These are phyloP conservation scores for Fusarium napiforme DNA, from an alignment of 2,329 filamentous ascomycete species.

Conservation along the genomic window DNA sequence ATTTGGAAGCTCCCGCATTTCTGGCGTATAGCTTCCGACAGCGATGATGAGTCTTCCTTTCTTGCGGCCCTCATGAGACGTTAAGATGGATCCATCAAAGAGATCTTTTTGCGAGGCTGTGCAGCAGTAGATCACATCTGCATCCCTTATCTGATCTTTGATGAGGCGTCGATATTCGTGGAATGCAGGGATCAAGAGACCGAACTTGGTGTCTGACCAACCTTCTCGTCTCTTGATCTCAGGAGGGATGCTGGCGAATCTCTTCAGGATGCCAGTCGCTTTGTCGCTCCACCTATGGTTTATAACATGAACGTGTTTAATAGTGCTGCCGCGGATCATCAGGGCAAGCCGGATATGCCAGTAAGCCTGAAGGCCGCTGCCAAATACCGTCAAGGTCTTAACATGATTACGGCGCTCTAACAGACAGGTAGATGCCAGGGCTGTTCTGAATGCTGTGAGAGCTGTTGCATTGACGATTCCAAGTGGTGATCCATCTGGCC, in stretches of 20 bases:
- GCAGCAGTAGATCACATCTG: slow-evolving; percentile 89
- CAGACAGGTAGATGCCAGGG: slow-evolving; percentile 75
- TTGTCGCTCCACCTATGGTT: slow-evolving; percentile 76
- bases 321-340: slow-evolving; percentile 74
- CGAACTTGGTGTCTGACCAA: slow-evolving; percentile 74
- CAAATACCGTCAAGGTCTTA: slow-evolving; percentile 84
- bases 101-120: slow-evolving; percentile 80
- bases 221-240: slow-evolving; percentile 66
- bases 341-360: slow-evolving; percentile 92
- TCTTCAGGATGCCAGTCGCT: slow-evolving; percentile 62
- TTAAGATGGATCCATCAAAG: slow-evolving; percentile 79
- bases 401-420: slow-evolving; percentile 74
- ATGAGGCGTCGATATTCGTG: slow-evolving; percentile 74
- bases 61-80: slow-evolving; percentile 73
- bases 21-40: slow-evolving; percentile 73
- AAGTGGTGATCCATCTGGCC: slow-evolving; percentile 67
- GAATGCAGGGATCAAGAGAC: slow-evolving; percentile 74
- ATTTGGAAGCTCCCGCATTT: slow-evolving; percentile 86
- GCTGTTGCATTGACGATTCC: slow-evolving; percentile 79
- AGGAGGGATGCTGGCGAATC: slow-evolving; percentile 57
- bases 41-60: slow-evolving; percentile 79
- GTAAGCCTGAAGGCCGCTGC: slow-evolving; percentile 89
- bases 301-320: slow-evolving; percentile 84
- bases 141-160: slow-evolving; percentile 75
- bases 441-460: slow-evolving; percentile 83